Base-by-base conservation (phyloP, 2,329 filamentous ascomycete species). In the Neobulgaria alba region DNA sequence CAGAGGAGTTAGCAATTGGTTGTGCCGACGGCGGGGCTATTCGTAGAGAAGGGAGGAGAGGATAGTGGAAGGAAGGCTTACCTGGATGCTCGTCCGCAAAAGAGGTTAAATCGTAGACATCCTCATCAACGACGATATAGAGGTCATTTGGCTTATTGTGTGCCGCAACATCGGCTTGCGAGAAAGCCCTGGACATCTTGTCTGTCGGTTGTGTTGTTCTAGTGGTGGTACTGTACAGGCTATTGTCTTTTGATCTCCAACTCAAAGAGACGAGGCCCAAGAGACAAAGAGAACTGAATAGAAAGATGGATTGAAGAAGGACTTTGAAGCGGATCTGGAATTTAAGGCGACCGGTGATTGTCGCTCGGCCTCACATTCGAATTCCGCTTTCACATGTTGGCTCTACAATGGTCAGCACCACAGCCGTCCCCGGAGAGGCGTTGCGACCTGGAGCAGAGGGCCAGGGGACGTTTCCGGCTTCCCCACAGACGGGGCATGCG, bases 31-130 rank as follows among this genome's bases (percentile, higher is more conserved):
- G n/a, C n/a, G n/a, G n/a, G n/a, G n/a, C n/a, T n/a, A 7, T 26
- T 12, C 23, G 12, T 7, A 26, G 7, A 7, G 34, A 19, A 8
- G 15, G 62, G 78, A 75, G 55, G 29, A 21, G 19, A 10, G 19
- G 3, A 17, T 36, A 16, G 23, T 16, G n/a, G 15, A 20, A 10
- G 18, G 29, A 21, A 17, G 12, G 56, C 67, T 68, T 69, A 76
- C 86, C 87, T 61, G 85, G 85, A 63, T 90, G 85, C 51, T 89
- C 83, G 46, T 89, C 81, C 62, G 86, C 82, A 63, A 90, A 90
- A 59, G 80, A 88, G 55, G 88, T 94, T 56, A 96, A 63, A 61
- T 98, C 90, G 65, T 95, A 96, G 53, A 96, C 90, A 64, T 96
- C 90, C 57, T 89, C 84, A 53, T 96, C 90, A 52, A 96, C 79